Evolutionary conservation across 192 early-diverging fungal species (phyloP), one percentile per base, ranked within the genome.

Genomic region (Umbelopsis isabellina): DNA sequence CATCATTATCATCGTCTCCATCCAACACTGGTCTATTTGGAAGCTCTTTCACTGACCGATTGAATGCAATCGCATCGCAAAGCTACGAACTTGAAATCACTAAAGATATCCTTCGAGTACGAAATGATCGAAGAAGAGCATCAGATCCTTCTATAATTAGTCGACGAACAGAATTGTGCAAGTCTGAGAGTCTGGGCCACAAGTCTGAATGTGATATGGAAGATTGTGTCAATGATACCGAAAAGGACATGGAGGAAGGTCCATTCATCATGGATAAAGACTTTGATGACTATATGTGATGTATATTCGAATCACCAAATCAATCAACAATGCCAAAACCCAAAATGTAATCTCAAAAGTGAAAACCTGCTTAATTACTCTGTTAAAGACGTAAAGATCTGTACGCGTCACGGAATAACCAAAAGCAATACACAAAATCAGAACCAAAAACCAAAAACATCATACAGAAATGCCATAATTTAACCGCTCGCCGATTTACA

Each of bases 81-180:
- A 33, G 55, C 30, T n/a, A 61, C 30, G 55, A 61, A 61, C 25
- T 61, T 25, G 55, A 61, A 30, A 22, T 61, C 1, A 61, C 55
- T 0, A 61, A 61, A n/a, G 55, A 61, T 18, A 61, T 61, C 4
- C 33, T 61, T 23, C 55, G 55, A 6, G 16, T 61, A 16, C 55
- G 55, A 11, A 25, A 61, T 61, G 55, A 61, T 35, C 55, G 55
- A 16, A 61, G 55, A 61, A 30, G 55, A 35, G 55, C 16, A 11
- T 61, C 55, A 61, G 55, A 61, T 16, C 30, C 55, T 35, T 35
- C 55, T 0, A 33, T 13, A 18, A 16, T 2, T 10, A 61, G 13
- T 35, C 55, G 16, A 61, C 30, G 16, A 30, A 18, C 16, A 18
- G 15, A 25, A 2, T 15, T 41, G 7, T 41, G 5, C 37, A 41